phyloP scores from a whole-genome alignment of 805 yeast genomes.

The Yarrowia divulgata region DNA sequence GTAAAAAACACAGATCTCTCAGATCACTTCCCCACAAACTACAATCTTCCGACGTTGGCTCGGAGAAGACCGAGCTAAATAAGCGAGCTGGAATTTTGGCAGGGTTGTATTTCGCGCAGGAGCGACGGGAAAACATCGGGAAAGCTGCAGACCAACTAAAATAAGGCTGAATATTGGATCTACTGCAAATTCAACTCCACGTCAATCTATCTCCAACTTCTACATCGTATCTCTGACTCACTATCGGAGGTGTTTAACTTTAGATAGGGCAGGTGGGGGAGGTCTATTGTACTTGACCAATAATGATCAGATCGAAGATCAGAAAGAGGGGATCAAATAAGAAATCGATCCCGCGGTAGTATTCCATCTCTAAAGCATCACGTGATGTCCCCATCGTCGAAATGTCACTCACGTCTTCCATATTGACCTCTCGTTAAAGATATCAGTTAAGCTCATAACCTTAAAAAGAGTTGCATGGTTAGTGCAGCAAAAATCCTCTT shows the following conservation, averaged over 20 bases:
- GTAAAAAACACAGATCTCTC: neutral
- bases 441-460: neutral
- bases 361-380: neutral
- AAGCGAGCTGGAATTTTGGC: neutral
- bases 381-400: no score
- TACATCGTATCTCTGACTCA: conserved; percentile 13
- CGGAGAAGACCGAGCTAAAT: conserved; percentile 22
- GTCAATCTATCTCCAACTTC: neutral
- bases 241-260: neutral
- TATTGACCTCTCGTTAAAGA: neutral
- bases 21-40: neutral
- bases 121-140: no score
- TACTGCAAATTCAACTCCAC: no score
- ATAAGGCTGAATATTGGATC: no score
- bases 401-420: no score
- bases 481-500: neutral
- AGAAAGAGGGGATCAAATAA: neutral
- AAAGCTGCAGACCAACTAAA: no score
- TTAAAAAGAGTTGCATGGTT: neutral
- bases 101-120: neutral
- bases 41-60: neutral
- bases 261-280: neutral
- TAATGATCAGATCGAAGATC: neutral
- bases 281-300: neutral
- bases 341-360: neutral